phyloP scores from a whole-genome alignment of 1,284 basidiomycete species.

The Leccinum pseudoinsigne region DNA sequence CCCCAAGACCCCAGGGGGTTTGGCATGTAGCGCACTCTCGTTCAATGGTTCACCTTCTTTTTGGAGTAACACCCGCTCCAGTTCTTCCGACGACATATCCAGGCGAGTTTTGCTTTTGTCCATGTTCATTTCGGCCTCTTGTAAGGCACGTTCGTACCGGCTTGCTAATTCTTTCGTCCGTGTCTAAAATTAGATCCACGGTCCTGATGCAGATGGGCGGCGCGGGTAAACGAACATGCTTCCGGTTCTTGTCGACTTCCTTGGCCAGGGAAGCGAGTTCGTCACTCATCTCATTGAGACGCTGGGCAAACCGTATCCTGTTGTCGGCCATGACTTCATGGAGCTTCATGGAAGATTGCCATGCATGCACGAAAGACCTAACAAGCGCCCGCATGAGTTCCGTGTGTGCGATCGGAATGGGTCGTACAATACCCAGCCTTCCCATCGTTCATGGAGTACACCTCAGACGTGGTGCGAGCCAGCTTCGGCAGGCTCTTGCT shows the following conservation, averaged over 20 bases:
- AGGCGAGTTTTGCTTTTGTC: conserved; percentile 91
- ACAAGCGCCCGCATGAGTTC: conserved; percentile 13
- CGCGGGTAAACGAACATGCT: conserved; percentile 57
- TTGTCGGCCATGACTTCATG: conserved; percentile 93
- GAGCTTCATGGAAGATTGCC: conserved; percentile 83
- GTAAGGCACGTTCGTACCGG: conserved; percentile 84
- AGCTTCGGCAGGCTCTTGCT: conserved; percentile 87
- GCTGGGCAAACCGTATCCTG: conserved; percentile 80
- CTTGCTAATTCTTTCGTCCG: conserved; percentile 89
- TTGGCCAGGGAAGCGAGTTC: conserved; percentile 85
- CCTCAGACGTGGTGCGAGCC: conserved; percentile 74
- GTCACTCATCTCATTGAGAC: conserved; percentile 94
- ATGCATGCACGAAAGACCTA: conserved; percentile 87
- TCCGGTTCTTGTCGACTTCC: conserved; percentile 94
- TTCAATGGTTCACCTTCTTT: conserved; percentile 93
- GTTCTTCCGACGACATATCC: conserved; percentile 90
- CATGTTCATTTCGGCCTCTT: conserved; percentile 86
- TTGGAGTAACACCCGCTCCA: conserved; percentile 90
- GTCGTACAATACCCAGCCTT: conserved; percentile 80
- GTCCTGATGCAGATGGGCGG: background rate
- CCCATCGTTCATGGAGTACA: conserved; percentile 85
- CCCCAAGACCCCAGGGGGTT: conserved; percentile 52
- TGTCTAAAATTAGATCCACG: conserved; percentile 13
- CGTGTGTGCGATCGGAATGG: conserved; percentile 2
- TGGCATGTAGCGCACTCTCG: conserved; percentile 71